Evolutionary conservation across 306 rosid species (phyloP).

Genomic region (Lablab purpureus): DNA sequence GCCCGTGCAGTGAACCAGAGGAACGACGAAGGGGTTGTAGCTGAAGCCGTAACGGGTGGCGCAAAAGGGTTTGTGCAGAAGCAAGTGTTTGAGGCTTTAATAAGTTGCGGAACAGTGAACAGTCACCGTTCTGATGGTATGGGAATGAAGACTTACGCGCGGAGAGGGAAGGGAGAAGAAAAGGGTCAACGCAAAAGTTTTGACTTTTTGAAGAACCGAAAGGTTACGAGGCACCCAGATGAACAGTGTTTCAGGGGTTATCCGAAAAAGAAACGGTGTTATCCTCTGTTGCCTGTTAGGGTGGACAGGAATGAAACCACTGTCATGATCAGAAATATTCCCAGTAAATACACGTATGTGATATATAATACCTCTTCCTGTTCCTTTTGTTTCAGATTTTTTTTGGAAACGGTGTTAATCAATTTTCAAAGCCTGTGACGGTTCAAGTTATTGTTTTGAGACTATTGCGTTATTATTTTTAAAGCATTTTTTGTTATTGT

Average conservation of each 20-base stretch:
- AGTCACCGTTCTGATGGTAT: background rate
- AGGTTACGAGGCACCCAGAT: background rate
- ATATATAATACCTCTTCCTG: background rate
- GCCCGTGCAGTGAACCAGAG: background rate
- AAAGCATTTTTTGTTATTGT: background rate
- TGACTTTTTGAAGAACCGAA: background rate
- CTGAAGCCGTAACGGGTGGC: background rate
- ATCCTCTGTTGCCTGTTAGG: slow-evolving; percentile 14
- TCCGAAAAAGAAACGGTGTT: background rate
- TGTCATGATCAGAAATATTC: slow-evolving; percentile 67
- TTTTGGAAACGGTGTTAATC: background rate
- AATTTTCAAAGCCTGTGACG: background rate
- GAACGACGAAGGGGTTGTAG: background rate
- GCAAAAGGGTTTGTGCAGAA: background rate
- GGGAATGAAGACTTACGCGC: background rate
- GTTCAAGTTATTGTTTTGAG: background rate
- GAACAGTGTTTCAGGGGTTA: background rate
- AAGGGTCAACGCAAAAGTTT: background rate
- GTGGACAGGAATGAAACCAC: slow-evolving; percentile 45
- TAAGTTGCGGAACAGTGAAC: background rate
- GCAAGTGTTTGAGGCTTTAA: background rate
- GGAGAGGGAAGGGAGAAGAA: background rate
- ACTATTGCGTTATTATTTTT: background rate
- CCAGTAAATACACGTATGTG: slow-evolving; percentile 65
- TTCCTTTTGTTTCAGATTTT: background rate